Conservation (phyloP, 768 basidiomycete genomes). For the Epithele typhae region DNA sequence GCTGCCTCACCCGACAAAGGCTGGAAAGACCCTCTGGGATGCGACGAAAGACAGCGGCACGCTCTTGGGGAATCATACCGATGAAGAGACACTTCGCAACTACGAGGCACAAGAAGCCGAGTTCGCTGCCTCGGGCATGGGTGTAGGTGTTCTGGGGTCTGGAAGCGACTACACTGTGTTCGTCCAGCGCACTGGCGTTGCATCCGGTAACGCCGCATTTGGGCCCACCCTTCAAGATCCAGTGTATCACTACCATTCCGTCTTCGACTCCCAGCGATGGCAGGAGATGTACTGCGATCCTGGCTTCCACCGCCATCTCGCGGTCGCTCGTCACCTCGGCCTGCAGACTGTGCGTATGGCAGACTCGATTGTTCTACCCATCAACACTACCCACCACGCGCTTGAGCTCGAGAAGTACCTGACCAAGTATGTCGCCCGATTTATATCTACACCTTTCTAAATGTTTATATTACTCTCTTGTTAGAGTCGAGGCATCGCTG, state of each 20-base stretch:
- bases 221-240: constrained; percentile 36
- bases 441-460: not conserved
- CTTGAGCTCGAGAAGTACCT: constrained; percentile 51
- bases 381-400: constrained; percentile 68
- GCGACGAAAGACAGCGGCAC: constrained; percentile 57
- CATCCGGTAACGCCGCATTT: constrained; percentile 35
- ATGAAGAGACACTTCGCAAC: constrained; percentile 38
- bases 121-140: constrained; percentile 28
- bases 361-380: constrained; percentile 51
- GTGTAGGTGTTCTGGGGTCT: constrained; percentile 65
- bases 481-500: constrained; percentile 21
- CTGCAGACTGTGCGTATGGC: constrained; percentile 50
- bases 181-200: constrained; percentile 71
- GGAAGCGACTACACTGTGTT: constrained; percentile 94
- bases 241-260: constrained; percentile 58
- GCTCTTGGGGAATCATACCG: constrained; percentile 38
- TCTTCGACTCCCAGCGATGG: constrained; percentile 57
- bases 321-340: constrained; percentile 55
- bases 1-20: constrained; percentile 67
- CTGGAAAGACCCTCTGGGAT: constrained; percentile 73
- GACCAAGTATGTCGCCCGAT: constrained; percentile 37
- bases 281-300: constrained; percentile 62
- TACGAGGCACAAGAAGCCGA: constrained; percentile 32
- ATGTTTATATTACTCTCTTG: constrained; percentile 4
- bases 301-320: constrained; percentile 57